These are phyloP conservation scores for Candida cerambycidarum DNA, from an alignment of 805 yeast genomes.

Conservation along the genomic window DNA sequence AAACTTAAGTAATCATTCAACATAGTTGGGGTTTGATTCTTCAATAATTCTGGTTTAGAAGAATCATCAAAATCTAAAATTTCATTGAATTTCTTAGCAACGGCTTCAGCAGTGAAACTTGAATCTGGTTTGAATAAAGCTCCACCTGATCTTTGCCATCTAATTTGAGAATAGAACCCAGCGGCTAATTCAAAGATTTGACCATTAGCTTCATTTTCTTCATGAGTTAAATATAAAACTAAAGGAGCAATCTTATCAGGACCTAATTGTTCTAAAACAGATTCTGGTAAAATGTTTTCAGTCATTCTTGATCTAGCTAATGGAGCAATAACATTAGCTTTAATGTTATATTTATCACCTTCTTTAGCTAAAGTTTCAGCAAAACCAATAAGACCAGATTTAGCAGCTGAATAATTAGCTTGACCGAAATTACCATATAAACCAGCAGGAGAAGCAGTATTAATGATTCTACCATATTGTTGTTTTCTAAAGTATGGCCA, in stretches of 20 bases:
- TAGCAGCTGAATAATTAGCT: conserved; percentile 92
- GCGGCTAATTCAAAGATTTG: conserved; percentile 92
- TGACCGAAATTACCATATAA: conserved; percentile 96
- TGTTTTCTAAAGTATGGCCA: conserved; percentile 90
- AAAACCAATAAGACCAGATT: conserved; percentile 84
- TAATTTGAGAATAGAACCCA: conserved; percentile 84
- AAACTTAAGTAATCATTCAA: conserved; percentile 70
- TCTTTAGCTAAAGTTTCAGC: conserved; percentile 95
- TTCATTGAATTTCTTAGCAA: conserved; percentile 63
- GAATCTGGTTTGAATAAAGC: conserved; percentile 76
- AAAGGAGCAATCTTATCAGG: conserved; percentile 94
- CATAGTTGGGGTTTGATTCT: conserved; percentile 65
- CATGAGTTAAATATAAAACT: conserved; percentile 77
- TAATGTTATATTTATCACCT: conserved; percentile 81
- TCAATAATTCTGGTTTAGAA: conserved; percentile 47
- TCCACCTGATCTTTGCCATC: conserved; percentile 95
- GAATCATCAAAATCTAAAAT: conserved; percentile 63
- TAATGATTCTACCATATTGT: conserved; percentile 82
- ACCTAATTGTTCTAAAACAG: conserved; percentile 71
- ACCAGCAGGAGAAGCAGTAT: conserved; percentile 98
- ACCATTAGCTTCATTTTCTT: conserved; percentile 58
- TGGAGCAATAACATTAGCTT: conserved; percentile 87
- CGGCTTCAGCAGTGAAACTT: conserved; percentile 80
- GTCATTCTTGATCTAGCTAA: conserved; percentile 97
- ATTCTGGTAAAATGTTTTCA: conserved; percentile 82